A percentile compares a stretch with the other conserved stretches of the same genome.
phyloP scores from a whole-genome alignment of 192 early-diverging fungal genomes.

The Jimgerdemannia flammicorona region DNA sequence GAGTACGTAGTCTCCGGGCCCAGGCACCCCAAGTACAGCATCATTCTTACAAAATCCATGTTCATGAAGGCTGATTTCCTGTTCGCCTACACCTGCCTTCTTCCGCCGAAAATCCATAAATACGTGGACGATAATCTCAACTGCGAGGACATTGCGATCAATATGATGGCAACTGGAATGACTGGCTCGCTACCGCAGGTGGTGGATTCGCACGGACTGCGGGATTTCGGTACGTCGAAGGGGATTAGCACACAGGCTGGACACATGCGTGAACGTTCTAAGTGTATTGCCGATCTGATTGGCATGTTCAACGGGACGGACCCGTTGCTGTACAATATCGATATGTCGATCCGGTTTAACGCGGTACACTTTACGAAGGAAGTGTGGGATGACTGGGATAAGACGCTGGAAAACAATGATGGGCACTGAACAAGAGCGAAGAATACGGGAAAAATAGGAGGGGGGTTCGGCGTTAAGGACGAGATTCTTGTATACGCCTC shows the following conservation, averaged over 20 bases:
- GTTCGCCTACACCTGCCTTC: slow-evolving; percentile 23
- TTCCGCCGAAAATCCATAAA: slow-evolving; percentile 14
- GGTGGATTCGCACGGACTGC: slow-evolving; percentile 12
- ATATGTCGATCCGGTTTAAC: background rate
- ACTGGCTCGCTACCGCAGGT: slow-evolving; percentile 15
- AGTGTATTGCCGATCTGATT: slow-evolving; percentile 18
- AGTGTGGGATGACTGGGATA: background rate
- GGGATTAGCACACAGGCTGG: slow-evolving; percentile 17
- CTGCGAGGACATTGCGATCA: slow-evolving; percentile 22
- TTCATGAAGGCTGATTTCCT: slow-evolving; percentile 25
- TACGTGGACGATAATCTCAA: slow-evolving; percentile 17
- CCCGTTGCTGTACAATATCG: background rate
- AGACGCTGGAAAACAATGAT: background rate
- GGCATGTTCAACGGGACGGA: background rate
- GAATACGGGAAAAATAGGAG: too few species aligned
- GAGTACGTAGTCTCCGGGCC: slow-evolving; percentile 9
- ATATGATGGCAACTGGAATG: slow-evolving; percentile 17
- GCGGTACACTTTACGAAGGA: background rate
- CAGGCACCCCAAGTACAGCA: slow-evolving; percentile 10
- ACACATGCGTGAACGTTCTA: slow-evolving; percentile 17
- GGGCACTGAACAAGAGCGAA: background rate
- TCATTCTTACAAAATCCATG: slow-evolving; percentile 19
- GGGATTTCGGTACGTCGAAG: slow-evolving; percentile 19
- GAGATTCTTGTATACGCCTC: too few species aligned
- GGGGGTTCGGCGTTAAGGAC: too few species aligned